Conservation (phyloP, 352 stramenopile genomes). For the Globisporangium apiculatum region DNA sequence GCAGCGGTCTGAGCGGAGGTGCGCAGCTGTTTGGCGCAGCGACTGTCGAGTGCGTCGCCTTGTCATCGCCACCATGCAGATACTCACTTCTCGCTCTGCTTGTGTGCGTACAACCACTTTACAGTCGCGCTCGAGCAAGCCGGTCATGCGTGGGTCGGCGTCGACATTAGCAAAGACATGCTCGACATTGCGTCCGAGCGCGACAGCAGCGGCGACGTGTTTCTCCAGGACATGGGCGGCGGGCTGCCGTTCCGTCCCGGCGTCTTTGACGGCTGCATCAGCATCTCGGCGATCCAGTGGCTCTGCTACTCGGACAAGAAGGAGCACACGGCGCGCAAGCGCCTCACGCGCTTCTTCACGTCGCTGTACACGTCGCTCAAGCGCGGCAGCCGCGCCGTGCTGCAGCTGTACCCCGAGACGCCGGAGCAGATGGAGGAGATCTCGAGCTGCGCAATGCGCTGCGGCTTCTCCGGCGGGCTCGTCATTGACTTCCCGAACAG, state of each 20-base stretch:
- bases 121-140: slow-evolving; percentile 83
- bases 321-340: slow-evolving; percentile 90
- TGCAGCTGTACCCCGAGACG: slow-evolving; percentile 99
- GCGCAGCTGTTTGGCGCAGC: neutral
- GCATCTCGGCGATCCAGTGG: slow-evolving; percentile 99
- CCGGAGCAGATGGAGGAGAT: slow-evolving; percentile 95
- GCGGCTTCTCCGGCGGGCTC: slow-evolving; percentile 92
- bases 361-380: slow-evolving; percentile 87
- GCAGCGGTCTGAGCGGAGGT: slow-evolving; percentile 94
- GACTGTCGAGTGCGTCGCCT: neutral
- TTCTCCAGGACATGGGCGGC: slow-evolving; percentile 97
- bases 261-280: slow-evolving; percentile 98
- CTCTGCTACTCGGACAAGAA: slow-evolving; percentile 99
- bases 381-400: slow-evolving; percentile 88
- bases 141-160: slow-evolving; percentile 97
- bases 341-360: slow-evolving; percentile 96
- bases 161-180: slow-evolving; percentile 98
- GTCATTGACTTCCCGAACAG: slow-evolving; percentile 99
- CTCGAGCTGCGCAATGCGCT: slow-evolving; percentile 82
- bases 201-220: slow-evolving; percentile 83
- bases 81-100: neutral
- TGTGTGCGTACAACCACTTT: slow-evolving; percentile 1
- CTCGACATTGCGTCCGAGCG: slow-evolving; percentile 96
- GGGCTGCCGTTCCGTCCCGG: slow-evolving; percentile 96
- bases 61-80: too few relatives aligned